Conservation (phyloP, 345 rosid species). For the Populus pruinosa region DNA sequence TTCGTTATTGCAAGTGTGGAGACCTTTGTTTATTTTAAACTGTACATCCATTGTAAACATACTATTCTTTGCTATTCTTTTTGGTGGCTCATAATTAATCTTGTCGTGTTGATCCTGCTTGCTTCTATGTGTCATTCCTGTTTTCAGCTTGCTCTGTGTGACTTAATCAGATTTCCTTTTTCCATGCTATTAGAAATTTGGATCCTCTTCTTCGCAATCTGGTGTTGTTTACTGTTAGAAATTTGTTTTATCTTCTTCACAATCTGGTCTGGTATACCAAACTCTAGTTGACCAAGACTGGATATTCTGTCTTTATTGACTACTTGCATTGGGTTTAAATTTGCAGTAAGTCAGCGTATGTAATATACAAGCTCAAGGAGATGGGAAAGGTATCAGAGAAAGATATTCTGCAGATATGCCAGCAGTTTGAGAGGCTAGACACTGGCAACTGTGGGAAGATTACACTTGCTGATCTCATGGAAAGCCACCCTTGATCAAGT, state of each 20-base stretch:
- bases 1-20: neutral
- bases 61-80: neutral
- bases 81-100: neutral
- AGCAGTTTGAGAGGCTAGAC: constrained; percentile 67
- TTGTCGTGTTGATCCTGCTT: neutral
- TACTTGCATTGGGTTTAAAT: neutral
- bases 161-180: neutral
- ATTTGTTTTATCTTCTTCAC: neutral
- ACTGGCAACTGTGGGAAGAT: constrained; percentile 68
- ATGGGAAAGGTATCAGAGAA: constrained; percentile 66
- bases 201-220: too few species aligned
- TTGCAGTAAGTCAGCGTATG: constrained; percentile 68
- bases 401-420: constrained; percentile 52
- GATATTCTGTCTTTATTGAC: neutral
- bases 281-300: neutral
- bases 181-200: neutral
- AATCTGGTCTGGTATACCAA: neutral
- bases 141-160: neutral
- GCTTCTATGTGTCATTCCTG: neutral
- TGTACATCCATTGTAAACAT: neutral
- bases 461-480: constrained; percentile 69
- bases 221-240: neutral
- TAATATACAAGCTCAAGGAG: constrained; percentile 75
- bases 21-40: neutral
- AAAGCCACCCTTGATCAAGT: constrained; percentile 19